A percentile compares a stretch with the other conserved stretches of the same genome.
Evolutionary conservation across 164 flowering plant species (phyloP).

Genomic region (Chimonanthus salicifolius): DNA sequence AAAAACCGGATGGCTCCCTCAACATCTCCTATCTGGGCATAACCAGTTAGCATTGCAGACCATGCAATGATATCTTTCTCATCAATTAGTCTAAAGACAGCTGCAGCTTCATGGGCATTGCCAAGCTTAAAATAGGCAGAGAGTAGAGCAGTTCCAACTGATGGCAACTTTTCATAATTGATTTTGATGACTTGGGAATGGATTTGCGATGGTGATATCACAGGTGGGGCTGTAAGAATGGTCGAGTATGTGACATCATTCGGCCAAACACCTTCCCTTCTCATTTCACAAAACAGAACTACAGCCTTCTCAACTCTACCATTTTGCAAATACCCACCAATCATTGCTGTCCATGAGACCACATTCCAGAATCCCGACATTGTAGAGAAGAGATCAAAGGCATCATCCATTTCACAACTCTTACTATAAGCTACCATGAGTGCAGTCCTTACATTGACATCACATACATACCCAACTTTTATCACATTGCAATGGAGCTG

Average conservation of each 20-base stretch:
- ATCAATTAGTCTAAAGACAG: slow-evolving; percentile 50
- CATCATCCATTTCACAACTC: slow-evolving; percentile 53
- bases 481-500: slow-evolving; percentile 64
- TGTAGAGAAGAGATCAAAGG: slow-evolving; percentile 42
- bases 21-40: slow-evolving; percentile 62
- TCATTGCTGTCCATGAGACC: slow-evolving; percentile 90
- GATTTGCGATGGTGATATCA: slow-evolving; percentile 50
- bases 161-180: slow-evolving; percentile 41
- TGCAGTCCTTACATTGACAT: slow-evolving; percentile 46
- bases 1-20: slow-evolving; percentile 52
- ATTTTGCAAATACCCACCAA: slow-evolving; percentile 65
- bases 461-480: slow-evolving; percentile 42
- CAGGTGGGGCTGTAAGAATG: slow-evolving; percentile 57
- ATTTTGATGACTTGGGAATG: slow-evolving; percentile 75
- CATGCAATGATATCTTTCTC: slow-evolving; percentile 84
- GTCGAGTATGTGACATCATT: slow-evolving; percentile 75
- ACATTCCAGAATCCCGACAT: slow-evolving; percentile 49
- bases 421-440: slow-evolving; percentile 66
- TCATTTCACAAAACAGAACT: slow-evolving; percentile 55
- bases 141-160: slow-evolving; percentile 82
- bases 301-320: slow-evolving; percentile 40
- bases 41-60: slow-evolving; percentile 92
- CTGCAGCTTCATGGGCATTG: slow-evolving; percentile 45
- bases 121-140: slow-evolving; percentile 65
- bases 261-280: slow-evolving; percentile 55